Conservation (phyloP, 164 flowering plant species). For the Liriodendron chinense region DNA sequence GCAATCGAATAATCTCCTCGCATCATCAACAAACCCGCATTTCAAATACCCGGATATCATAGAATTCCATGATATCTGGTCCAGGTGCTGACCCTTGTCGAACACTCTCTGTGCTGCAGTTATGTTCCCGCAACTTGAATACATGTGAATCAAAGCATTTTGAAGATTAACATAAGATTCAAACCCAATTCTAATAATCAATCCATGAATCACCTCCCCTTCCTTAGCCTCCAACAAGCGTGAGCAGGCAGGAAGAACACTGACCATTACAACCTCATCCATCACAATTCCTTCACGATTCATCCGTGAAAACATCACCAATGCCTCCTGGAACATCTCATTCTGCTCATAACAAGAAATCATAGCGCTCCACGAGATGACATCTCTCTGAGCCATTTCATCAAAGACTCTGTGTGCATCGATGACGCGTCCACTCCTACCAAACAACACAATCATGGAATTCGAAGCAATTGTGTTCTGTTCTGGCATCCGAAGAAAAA, state of each 20-base stretch:
- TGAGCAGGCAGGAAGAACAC: slow-evolving; percentile 39
- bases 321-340: slow-evolving; percentile 31
- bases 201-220: slow-evolving; percentile 33
- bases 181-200: slow-evolving; percentile 25
- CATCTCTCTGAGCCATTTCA: slow-evolving; percentile 28
- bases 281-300: slow-evolving; percentile 18
- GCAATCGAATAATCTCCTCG: slow-evolving; percentile 30
- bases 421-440: slow-evolving; percentile 24
- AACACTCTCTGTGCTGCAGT: slow-evolving; percentile 27
- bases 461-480: slow-evolving; percentile 35
- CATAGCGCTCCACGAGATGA: slow-evolving; percentile 43
- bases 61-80: slow-evolving; percentile 44
- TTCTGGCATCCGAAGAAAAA: slow-evolving; percentile 30
- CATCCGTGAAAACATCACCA: slow-evolving; percentile 31
- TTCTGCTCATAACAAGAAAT: slow-evolving; percentile 45
- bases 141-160: slow-evolving; percentile 46
- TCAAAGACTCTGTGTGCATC: slow-evolving; percentile 30
- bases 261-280: slow-evolving; percentile 39
- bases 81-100: slow-evolving; percentile 22
- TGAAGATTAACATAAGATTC: slow-evolving; percentile 36
- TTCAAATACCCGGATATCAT: slow-evolving; percentile 37
- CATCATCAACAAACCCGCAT: slow-evolving; percentile 28
- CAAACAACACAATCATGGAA: slow-evolving; percentile 44
- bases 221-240: slow-evolving; percentile 14
- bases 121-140: slow-evolving; percentile 28